phyloP scores from a whole-genome alignment of 2,329 filamentous ascomycete species.

The Beauveria sp. region DNA sequence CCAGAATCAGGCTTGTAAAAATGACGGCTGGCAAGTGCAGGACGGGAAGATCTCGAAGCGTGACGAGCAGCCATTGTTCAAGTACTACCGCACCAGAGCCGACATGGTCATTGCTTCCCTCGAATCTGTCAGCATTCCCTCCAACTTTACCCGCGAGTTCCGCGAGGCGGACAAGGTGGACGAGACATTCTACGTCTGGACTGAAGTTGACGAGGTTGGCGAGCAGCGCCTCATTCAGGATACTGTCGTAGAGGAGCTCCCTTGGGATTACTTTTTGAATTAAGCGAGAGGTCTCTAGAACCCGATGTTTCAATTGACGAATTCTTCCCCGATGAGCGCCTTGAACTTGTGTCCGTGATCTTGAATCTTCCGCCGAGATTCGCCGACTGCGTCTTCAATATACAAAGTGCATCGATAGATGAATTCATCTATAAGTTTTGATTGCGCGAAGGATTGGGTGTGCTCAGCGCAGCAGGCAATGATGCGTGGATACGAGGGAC shows the following conservation, averaged over 20 bases:
- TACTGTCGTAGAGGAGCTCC: constrained; percentile 13
- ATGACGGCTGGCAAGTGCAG: constrained; percentile 17
- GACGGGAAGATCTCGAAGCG: constrained; percentile 11
- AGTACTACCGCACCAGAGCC: constrained; percentile 14
- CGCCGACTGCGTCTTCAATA: no score
- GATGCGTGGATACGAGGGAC: no score
- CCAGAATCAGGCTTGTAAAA: constrained; percentile 15
- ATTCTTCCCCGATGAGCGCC: no score
- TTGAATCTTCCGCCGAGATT: no score
- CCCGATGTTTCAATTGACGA: no score
- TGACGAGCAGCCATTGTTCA: constrained; percentile 12
- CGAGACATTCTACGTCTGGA: constrained; percentile 10
- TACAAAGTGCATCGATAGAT: no score
- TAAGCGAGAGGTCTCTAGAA: not conserved
- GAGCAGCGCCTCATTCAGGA: constrained; percentile 13
- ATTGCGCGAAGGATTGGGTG: no score
- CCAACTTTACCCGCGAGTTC: constrained; percentile 13
- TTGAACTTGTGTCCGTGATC: no score
- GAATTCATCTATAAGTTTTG: fast-evolving
- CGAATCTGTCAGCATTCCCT: constrained; percentile 5
- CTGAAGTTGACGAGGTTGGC: not conserved
- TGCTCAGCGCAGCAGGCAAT: no score
- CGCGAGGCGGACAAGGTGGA: constrained; percentile 10
- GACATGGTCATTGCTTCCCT: constrained; percentile 15
- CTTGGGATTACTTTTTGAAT: not conserved